Percentiles rank a stretch among this genome's conserved stretches.
phyloP scores from a whole-genome alignment of 169 alveolate species.

The Sarcocystis neurona region DNA sequence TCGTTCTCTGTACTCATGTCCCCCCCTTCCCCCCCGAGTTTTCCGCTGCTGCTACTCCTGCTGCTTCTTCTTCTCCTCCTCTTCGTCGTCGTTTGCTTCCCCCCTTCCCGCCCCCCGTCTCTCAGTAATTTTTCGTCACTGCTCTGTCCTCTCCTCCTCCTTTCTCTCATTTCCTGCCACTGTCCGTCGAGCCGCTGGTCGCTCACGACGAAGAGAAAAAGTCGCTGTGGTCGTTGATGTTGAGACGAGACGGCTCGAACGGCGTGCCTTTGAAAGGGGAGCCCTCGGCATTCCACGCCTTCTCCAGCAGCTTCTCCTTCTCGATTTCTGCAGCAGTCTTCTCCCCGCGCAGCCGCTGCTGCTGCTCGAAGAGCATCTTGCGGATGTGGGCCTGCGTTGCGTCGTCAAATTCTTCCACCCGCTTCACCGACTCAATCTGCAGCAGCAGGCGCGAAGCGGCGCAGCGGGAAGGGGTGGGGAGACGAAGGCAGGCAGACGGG shows the following conservation, averaged over 20 bases:
- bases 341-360: slow-evolving; percentile 78
- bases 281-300: slow-evolving; percentile 85
- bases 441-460: background rate
- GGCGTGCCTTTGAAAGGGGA: slow-evolving; percentile 88
- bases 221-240: too few species aligned
- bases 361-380: slow-evolving; percentile 84
- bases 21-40: too few species aligned
- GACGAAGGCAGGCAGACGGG: too few species aligned
- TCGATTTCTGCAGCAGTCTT: slow-evolving; percentile 85
- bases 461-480: background rate
- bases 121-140: background rate
- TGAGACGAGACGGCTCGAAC: slow-evolving; percentile 80
- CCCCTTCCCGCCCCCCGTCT: background rate
- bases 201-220: slow-evolving; percentile 41
- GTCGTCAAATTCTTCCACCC: slow-evolving; percentile 58
- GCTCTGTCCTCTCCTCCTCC: background rate
- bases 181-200: background rate
- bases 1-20: too few species aligned
- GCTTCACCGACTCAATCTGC: slow-evolving; percentile 50
- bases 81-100: background rate
- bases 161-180: background rate
- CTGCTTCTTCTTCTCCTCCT: background rate
- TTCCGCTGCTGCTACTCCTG: too few species aligned
- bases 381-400: slow-evolving; percentile 63
- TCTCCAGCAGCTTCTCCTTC: slow-evolving; percentile 78